phyloP scores from a whole-genome alignment of 306 rosid species.

The Lathyrus oleraceus region DNA sequence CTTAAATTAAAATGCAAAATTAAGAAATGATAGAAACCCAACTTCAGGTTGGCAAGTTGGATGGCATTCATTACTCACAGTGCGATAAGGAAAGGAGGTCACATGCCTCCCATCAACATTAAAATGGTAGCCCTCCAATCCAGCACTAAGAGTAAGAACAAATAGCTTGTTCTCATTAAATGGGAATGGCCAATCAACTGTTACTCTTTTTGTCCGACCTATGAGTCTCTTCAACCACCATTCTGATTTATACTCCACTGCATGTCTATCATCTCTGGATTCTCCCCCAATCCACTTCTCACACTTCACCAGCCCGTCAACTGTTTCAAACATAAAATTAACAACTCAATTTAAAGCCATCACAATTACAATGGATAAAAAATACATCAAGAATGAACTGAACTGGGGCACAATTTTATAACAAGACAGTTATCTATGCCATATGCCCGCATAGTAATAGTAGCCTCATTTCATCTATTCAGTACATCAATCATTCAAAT shows the following conservation, averaged over 20 bases:
- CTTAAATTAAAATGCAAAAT: slow-evolving; percentile 14
- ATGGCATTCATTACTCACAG: slow-evolving; percentile 62
- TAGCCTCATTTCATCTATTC: not conserved
- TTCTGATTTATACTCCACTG: slow-evolving; percentile 63
- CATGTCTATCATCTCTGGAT: slow-evolving; percentile 40
- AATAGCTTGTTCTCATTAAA: slow-evolving; percentile 75
- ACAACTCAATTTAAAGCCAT: slow-evolving; percentile 40
- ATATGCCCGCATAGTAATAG: not conserved
- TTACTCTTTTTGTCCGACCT: slow-evolving; percentile 74
- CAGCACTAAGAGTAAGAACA: slow-evolving; percentile 90
- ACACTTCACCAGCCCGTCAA: slow-evolving; percentile 90
- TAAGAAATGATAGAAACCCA: slow-evolving; percentile 28
- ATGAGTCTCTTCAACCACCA: slow-evolving; percentile 89
- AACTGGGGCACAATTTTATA: not conserved
- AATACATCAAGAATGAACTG: slow-evolving; percentile 4
- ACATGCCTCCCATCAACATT: slow-evolving; percentile 92
- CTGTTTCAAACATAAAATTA: slow-evolving; percentile 52
- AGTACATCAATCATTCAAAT: slow-evolving; percentile 11
- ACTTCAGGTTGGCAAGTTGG: slow-evolving; percentile 14
- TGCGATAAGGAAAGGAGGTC: slow-evolving; percentile 87
- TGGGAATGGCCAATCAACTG: slow-evolving; percentile 89
- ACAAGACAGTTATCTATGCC: not conserved
- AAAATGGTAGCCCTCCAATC: slow-evolving; percentile 93
- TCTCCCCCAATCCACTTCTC: slow-evolving; percentile 86
- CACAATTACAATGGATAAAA: slow-evolving; percentile 4